Conservation (phyloP, 83 land plant genomes). For the Diphasiastrum complanatum region DNA sequence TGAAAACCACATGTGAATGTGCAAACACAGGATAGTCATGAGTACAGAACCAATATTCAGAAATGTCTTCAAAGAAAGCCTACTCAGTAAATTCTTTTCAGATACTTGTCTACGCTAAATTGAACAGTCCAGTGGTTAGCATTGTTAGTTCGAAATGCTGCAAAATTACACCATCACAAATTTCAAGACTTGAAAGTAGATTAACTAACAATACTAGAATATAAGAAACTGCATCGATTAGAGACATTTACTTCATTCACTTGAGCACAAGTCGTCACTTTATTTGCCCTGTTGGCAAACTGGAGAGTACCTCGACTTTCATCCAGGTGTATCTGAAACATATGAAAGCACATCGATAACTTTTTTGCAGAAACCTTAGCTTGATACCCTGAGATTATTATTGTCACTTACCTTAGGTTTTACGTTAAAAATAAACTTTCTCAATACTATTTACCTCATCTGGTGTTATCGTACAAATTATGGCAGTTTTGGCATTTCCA, state of each 20-base stretch:
- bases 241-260: constrained; percentile 43
- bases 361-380: background rate
- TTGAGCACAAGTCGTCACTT: constrained; percentile 37
- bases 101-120: too few relatives aligned
- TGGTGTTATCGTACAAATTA: constrained; percentile 31
- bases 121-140: too few relatives aligned
- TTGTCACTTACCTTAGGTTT: background rate
- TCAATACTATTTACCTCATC: constrained; percentile 34
- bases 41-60: too few relatives aligned
- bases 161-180: too few relatives aligned
- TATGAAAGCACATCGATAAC: background rate
- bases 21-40: too few relatives aligned
- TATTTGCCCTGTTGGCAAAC: constrained; percentile 38
- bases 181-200: too few relatives aligned
- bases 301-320: constrained; percentile 32
- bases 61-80: too few relatives aligned
- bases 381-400: background rate
- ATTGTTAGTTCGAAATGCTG: too few relatives aligned
- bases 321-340: constrained; percentile 30
- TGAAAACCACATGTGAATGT: too few relatives aligned
- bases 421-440: background rate
- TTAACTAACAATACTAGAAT: too few relatives aligned
- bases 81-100: too few relatives aligned
- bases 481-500: constrained; percentile 38
- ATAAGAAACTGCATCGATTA: too few relatives aligned